These are phyloP conservation scores for Colletotrichum costaricense DNA, from an alignment of 2,329 filamentous ascomycete genomes.

Conservation along the genomic window DNA sequence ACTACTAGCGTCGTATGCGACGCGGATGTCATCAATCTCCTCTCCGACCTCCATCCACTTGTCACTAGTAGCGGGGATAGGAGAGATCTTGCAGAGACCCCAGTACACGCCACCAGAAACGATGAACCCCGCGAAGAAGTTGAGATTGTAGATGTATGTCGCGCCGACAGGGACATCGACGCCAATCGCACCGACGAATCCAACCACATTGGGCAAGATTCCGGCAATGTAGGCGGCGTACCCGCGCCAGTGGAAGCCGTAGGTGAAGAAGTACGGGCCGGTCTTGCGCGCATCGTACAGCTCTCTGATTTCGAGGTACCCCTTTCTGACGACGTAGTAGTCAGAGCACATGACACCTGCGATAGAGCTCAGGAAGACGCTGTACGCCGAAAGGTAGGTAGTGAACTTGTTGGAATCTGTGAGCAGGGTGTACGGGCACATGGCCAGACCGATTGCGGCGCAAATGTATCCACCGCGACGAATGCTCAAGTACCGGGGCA, in stretches of 20 bases:
- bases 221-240: constrained; percentile 86
- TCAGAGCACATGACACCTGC: constrained; percentile 91
- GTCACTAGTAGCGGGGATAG: constrained; percentile 79
- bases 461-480: constrained; percentile 89
- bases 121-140: constrained; percentile 89
- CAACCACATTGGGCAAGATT: constrained; percentile 91
- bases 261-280: constrained; percentile 79
- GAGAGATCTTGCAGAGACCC: constrained; percentile 73
- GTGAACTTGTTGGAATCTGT: constrained; percentile 84
- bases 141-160: constrained; percentile 88
- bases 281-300: constrained; percentile 78
- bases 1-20: constrained; percentile 57
- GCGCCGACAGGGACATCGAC: constrained; percentile 79
- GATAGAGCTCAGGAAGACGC: constrained; percentile 92
- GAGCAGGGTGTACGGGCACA: constrained; percentile 89
- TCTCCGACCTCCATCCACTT: constrained; percentile 82
- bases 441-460: constrained; percentile 80
- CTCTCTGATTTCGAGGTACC: constrained; percentile 82
- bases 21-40: constrained; percentile 64
- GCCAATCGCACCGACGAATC: constrained; percentile 87
- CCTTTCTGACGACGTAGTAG: constrained; percentile 87
- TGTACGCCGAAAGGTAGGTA: constrained; percentile 91
- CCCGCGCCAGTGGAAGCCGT: constrained; percentile 84
- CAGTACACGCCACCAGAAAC: constrained; percentile 77
- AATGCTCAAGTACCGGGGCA: constrained; percentile 86